These are phyloP conservation scores for Scheffersomyces illinoinensis DNA, from an alignment of 1,139 yeast species.

Conservation along the genomic window DNA sequence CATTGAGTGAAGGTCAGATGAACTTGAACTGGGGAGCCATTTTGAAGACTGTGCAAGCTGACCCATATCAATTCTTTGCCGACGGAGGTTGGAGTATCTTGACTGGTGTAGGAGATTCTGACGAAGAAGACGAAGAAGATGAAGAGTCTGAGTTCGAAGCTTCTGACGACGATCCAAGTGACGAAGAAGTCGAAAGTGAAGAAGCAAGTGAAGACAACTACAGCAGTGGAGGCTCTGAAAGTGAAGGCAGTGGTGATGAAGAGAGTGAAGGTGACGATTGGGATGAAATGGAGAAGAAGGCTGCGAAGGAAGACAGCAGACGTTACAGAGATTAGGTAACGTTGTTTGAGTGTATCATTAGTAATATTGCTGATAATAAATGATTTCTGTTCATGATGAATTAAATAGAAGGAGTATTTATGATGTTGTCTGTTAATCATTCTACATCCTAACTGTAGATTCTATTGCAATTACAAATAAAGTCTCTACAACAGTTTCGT, in stretches of 20 bases:
- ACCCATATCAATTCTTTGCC: slow-evolving; percentile 89
- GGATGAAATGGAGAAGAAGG: slow-evolving; percentile 73
- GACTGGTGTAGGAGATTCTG: slow-evolving; percentile 68
- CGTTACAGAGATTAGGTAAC: slow-evolving; percentile 25
- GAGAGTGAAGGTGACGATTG: slow-evolving; percentile 69
- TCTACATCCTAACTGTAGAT: too few relatives aligned
- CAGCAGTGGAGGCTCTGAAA: slow-evolving; percentile 34
- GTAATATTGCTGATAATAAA: not conserved
- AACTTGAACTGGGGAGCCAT: slow-evolving; percentile 95
- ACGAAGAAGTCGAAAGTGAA: slow-evolving; percentile 66
- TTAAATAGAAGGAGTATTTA: not conserved
- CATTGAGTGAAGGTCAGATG: slow-evolving; percentile 91
- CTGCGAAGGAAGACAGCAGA: slow-evolving; percentile 50
- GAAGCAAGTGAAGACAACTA: slow-evolving; percentile 47
- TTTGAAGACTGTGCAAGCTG: slow-evolving; percentile 90
- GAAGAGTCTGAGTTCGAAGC: slow-evolving; percentile 63
- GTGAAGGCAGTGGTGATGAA: slow-evolving; percentile 39
- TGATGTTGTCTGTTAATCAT: too few relatives aligned
- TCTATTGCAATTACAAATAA: too few relatives aligned
- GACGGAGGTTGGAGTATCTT: slow-evolving; percentile 98
- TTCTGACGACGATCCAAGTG: slow-evolving; percentile 69
- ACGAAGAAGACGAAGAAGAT: slow-evolving; percentile 60
- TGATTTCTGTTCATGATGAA: not conserved
- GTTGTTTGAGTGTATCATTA: not conserved
- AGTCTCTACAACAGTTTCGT: not conserved